Percentiles rank a stretch among this genome's conserved stretches.
These are phyloP conservation scores for Rubia peregrina DNA, from an alignment of 305 asterid genomes.

Conservation along the genomic window DNA sequence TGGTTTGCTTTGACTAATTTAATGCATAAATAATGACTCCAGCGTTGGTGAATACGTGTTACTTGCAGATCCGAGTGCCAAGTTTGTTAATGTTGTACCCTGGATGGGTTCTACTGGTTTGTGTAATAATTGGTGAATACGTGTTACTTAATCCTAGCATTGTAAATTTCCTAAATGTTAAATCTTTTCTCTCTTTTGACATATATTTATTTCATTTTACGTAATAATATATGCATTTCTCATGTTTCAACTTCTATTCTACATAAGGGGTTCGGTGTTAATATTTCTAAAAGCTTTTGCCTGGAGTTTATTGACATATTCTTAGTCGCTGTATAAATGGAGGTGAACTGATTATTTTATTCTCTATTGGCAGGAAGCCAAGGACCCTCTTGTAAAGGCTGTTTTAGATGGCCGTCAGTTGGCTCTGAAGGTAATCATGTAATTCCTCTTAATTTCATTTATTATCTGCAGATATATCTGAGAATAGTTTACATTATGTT, in stretches of 20 bases:
- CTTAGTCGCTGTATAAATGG: background rate
- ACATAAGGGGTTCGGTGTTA: background rate
- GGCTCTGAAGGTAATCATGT: slow-evolving; percentile 74
- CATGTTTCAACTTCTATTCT: background rate
- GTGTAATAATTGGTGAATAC: background rate
- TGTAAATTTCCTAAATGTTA: background rate
- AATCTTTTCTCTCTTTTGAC: background rate
- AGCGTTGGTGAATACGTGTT: too few species aligned
- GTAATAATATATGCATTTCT: too few species aligned
- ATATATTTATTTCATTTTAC: background rate
- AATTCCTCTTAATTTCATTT: slow-evolving; percentile 3
- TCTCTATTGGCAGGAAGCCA: slow-evolving; percentile 54
- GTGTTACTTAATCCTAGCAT: background rate
- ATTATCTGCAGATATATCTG: background rate
- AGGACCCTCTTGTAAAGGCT: slow-evolving; percentile 92
- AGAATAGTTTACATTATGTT: background rate
- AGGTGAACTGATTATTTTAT: background rate
- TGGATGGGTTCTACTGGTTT: slow-evolving; percentile 3
- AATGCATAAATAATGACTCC: slow-evolving; percentile 11
- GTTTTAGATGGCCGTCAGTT: slow-evolving; percentile 98
- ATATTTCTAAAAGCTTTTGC: background rate
- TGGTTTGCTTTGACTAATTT: slow-evolving; percentile 2
- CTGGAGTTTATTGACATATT: background rate
- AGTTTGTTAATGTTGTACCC: background rate
- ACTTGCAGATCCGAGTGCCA: background rate